Base-by-base conservation (phyloP, 1,139 yeast species). In the Zhuliangozyma parablackwelliae region DNA sequence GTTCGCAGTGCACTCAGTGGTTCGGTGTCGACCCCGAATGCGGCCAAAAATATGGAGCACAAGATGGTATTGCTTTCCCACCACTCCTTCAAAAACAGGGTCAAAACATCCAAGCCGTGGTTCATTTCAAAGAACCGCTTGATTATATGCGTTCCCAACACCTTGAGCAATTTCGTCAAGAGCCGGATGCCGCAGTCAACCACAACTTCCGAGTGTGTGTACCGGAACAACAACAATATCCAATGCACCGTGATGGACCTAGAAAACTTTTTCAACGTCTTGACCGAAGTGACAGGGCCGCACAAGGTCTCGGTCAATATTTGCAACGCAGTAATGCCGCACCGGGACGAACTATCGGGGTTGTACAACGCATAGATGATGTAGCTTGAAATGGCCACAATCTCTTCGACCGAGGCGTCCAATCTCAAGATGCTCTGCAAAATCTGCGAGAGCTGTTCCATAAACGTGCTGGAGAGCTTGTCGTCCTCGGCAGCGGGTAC, bases 181-280 rank as follows among this genome's bases (percentile, higher is more conserved):
- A 84, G 54, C 13, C 72, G 63, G 8, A 83, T 50, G 0, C 79
- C 74, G 41, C 70, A 57, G 27, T 64, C 59, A 1, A 76, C 72
- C 6, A 76, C 72, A 10, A 60, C 57, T 6, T 65, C 61, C 2
- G 61, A 44, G 29, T 44, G 40, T 12, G 65, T 63, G 32, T 48
- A 56, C 31, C 72, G 70, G 28, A 85, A 50, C 3, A 82, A 55
- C 26, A 82, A 57, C n/a, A 84, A 55, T 2, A 81, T 61, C 83
- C 89, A 80, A 51, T 82, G 83, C 4, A 80, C 69, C 1, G 86
- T 75, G 6, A 83, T 68, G 0, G 83, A 67, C 33, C 78, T 66
- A 10, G 80, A 69, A 31, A 82, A 63, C 45, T 72, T 75, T 48
- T 71, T 65, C 36, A 70, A 49, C 7, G 61, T 53, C 35, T 65